Base-by-base conservation (phyloP, 352 stramenopile genomes). In the Paralagenidium karlingii region DNA sequence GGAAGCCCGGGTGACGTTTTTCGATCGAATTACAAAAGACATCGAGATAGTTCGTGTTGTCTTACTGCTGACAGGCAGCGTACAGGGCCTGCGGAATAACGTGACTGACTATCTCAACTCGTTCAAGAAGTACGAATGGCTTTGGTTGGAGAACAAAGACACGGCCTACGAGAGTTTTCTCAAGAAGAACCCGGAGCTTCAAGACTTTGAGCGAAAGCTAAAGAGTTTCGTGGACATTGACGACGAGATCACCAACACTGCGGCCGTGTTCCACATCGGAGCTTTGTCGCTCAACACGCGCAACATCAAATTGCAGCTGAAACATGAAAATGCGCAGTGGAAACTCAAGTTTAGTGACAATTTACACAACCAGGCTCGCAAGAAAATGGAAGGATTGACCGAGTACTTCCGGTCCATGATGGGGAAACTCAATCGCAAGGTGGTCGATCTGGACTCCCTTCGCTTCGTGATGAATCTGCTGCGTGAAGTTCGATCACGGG, bases 21-120 rank as follows among this genome's bases (percentile, higher is more conserved):
- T 98, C 50, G 93, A 97, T 42, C 82, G 92, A 0, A 98, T 99
- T 38, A 98, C 93, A 0, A 98, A 98, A 43, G 95, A 99, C 53
- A 98, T 98, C 55, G 94, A 99, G 59, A 97, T 99, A 34, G 95
- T 98, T 1, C 91, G 94, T 20, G 94, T 98, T 10, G 94, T 96
- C 3, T 46, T 99, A 8, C 62, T 99, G 20, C 76, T 99, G 5
- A 98, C 95, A 1, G 95, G 95, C 5, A 97, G 91, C 38, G 92
- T 98, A 15, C 95, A 99, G 54, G 94, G 94, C 5, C 76, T 98
- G 13, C 79, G 92, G 3, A 98, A 98, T 53, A 97, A 96, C 39
- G 95, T 99, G 21, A 90, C 85, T 18, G 93, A 98, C 50, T 99
- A 98, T 46, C 67, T 99, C 2, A 69, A 77, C 12, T 96, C 86